Conservation (phyloP, 1,284 basidiomycete species). For the Sanghuangporus baumii region DNA sequence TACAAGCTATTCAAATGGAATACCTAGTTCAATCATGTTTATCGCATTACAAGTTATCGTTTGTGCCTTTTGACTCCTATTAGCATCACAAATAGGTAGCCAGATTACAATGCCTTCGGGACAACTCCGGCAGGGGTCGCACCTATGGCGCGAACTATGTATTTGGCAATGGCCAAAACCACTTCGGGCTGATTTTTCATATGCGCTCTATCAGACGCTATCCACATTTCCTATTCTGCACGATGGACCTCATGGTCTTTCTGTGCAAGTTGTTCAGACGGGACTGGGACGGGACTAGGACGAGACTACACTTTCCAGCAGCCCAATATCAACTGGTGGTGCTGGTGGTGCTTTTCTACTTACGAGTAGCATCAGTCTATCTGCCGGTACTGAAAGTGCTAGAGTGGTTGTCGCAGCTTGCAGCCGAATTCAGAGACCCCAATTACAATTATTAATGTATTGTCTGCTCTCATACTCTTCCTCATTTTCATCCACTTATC, state of each 20-base stretch:
- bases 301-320: slow-evolving; percentile 6
- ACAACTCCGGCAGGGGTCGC: too few relatives aligned
- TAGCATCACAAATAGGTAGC: background rate
- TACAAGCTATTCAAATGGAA: background rate
- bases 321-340: too few relatives aligned
- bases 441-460: too few relatives aligned
- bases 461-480: too few relatives aligned
- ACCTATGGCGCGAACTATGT: too few relatives aligned
- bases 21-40: background rate
- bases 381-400: too few relatives aligned
- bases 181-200: background rate
- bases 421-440: too few relatives aligned
- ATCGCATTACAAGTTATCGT: background rate
- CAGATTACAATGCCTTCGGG: too few relatives aligned
- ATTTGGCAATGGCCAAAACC: background rate
- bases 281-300: background rate
- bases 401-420: too few relatives aligned
- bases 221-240: slow-evolving; percentile 5
- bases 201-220: background rate
- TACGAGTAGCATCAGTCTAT: too few relatives aligned
- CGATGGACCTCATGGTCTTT: slow-evolving; percentile 1
- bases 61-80: background rate
- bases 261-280: background rate
- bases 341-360: too few relatives aligned
- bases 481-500: too few relatives aligned